Evolutionary conservation across 495 filamentous ascomycete genomes (phyloP).

Genomic region (Podospora australis): DNA sequence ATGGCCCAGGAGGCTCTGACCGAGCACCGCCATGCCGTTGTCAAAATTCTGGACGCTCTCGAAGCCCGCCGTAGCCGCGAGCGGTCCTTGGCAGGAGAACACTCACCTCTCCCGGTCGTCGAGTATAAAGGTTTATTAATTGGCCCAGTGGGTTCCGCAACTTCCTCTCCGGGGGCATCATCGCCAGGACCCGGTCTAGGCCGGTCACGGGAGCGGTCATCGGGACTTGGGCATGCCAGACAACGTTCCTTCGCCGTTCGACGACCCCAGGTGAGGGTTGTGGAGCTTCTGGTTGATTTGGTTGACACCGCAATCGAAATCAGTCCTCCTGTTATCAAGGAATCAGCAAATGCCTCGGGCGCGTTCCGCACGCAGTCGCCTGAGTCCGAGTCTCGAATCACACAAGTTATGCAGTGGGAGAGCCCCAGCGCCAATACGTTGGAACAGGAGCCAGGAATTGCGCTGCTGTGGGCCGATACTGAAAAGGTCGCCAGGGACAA

Average conservation of each 20-base stretch:
- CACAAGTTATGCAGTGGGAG: constrained; percentile 92
- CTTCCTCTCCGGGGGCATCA: constrained; percentile 52
- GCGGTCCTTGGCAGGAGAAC: constrained; percentile 57
- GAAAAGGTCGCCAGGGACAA: constrained; percentile 75
- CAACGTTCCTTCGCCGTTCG: constrained; percentile 79
- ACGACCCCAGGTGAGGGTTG: constrained; percentile 81
- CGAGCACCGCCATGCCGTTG: constrained; percentile 94
- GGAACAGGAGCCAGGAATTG: constrained; percentile 91
- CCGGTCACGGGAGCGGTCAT: constrained; percentile 75
- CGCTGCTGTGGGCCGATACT: constrained; percentile 81
- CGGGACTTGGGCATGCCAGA: constrained; percentile 64
- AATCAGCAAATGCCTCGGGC: constrained; percentile 57
- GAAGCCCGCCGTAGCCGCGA: constrained; percentile 73
- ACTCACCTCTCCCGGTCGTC: constrained; percentile 48
- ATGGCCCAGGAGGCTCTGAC: constrained; percentile 85
- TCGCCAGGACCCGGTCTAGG: constrained; percentile 55
- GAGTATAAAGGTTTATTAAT: constrained; percentile 92
- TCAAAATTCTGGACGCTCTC: constrained; percentile 86
- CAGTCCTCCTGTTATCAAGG: constrained; percentile 85
- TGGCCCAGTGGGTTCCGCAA: constrained; percentile 62
- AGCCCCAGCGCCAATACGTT: constrained; percentile 83
- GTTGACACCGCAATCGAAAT: constrained; percentile 96
- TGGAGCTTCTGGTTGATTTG: constrained; percentile 88
- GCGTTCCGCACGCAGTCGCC: constrained; percentile 88
- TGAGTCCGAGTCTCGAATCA: constrained; percentile 85